Evolutionary conservation across 305 asterid genomes (phyloP).

Genomic region (Fraxinus latifolia): DNA sequence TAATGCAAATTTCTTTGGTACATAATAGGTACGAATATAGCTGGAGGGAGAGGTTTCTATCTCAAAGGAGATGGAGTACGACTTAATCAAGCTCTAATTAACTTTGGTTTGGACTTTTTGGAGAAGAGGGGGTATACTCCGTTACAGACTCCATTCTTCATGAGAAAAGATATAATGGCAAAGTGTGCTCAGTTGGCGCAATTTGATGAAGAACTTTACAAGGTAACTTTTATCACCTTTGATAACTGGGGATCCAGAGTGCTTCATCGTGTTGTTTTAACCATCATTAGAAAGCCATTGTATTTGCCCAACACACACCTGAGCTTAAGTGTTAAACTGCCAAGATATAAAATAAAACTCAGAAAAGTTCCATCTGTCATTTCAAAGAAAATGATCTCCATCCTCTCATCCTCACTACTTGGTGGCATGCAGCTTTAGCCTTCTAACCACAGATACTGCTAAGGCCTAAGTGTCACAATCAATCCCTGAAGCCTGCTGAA

Average conservation of each 20-base stretch:
- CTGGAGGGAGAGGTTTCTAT: slow-evolving; percentile 91
- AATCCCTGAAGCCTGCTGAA: background rate
- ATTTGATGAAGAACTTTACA: slow-evolving; percentile 94
- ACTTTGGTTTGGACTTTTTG: slow-evolving; percentile 68
- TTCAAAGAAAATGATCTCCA: background rate
- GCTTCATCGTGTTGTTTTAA: background rate
- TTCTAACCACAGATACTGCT: background rate
- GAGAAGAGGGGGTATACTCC: slow-evolving; percentile 55
- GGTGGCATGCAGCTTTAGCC: background rate
- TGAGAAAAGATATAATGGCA: slow-evolving; percentile 88
- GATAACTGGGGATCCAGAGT: background rate
- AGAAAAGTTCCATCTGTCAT: background rate
- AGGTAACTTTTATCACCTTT: slow-evolving; percentile 43
- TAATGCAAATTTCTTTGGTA: slow-evolving; percentile 17
- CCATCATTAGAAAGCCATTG: background rate
- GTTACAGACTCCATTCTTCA: slow-evolving; percentile 84
- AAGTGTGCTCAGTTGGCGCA: slow-evolving; percentile 95
- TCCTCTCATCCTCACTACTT: background rate
- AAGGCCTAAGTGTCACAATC: background rate
- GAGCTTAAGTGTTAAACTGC: background rate
- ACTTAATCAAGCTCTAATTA: slow-evolving; percentile 86
- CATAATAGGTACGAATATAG: slow-evolving; percentile 63
- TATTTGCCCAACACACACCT: background rate
- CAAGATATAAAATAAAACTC: background rate
- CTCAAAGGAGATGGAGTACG: slow-evolving; percentile 78